Base-by-base conservation (phyloP, 192 early-diverging fungal species). In the Entophlyctis helioformis region DNA sequence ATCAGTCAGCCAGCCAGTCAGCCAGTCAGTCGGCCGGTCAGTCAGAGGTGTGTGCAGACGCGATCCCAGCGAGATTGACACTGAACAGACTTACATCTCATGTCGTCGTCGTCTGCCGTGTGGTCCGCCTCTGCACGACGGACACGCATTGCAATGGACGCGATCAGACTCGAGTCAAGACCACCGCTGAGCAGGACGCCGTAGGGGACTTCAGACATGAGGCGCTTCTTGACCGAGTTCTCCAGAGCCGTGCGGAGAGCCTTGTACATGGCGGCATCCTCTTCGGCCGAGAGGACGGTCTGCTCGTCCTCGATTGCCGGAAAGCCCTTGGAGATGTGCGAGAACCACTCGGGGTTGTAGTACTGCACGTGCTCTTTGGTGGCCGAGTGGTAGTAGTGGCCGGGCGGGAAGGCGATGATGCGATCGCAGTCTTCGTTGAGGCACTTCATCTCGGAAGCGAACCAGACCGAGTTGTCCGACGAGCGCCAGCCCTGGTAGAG, bases 131-230 rank as follows among this genome's bases (percentile, higher is more conserved):
- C 63, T 72, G 24, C 59, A 60, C 24, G 65, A 48, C 22, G 27
- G 9, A 10, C 19, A 42, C 95, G 71, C 42, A 86, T 78, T 22
- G 95, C 89, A 62, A 98, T 96, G 21, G 86, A 80, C 22, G 95
- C 89, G 55, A 93, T 98, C 63, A 98, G 75, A 53, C 78, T 83
- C 5, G 91, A 96, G 60, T 98, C 95, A 46, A 98, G 67, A 13
- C 95, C 95, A 46, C 95, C 95, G 42, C 77, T 82, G 29, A 98
- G 75, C 47, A 98, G 71, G 28, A 98, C 95, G 54, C 95, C 95
- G 60, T 89, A 98, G 29, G 95, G 95, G 12, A 98, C 95, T 51
- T 98, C 95, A 46, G 82, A 79, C 95, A 98, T 98, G 48, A 98
- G 71, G 48, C 95, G 72, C 74, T 98, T 98, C 63, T 86, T 83